Conservation (phyloP, 2,329 filamentous ascomycete genomes). For the Penicillium sp. region DNA sequence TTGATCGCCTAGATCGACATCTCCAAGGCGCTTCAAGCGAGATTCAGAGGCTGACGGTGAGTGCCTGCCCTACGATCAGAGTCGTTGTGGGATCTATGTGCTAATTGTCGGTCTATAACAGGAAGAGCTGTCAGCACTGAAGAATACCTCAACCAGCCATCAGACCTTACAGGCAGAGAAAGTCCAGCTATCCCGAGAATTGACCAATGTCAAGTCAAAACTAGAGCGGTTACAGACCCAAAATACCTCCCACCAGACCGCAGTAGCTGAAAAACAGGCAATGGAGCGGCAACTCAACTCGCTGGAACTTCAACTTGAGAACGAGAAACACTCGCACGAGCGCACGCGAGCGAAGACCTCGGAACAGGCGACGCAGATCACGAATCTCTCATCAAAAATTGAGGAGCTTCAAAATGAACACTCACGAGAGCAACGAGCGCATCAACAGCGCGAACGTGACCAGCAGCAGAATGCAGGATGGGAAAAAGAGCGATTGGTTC, state of each 20-base stretch:
- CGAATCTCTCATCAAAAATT: slow-evolving; percentile 43
- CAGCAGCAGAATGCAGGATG: slow-evolving; percentile 62
- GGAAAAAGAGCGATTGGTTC: slow-evolving; percentile 62
- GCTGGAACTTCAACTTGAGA: slow-evolving; percentile 78
- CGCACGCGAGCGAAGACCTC: slow-evolving; percentile 50
- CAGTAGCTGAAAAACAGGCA: slow-evolving; percentile 76
- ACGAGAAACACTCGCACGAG: slow-evolving; percentile 71
- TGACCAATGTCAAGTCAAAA: slow-evolving; percentile 61
- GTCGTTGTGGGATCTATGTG: background rate
- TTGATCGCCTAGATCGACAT: slow-evolving; percentile 28
- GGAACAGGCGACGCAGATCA: slow-evolving; percentile 43
- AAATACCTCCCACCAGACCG: slow-evolving; percentile 62
- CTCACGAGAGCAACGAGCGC: slow-evolving; percentile 53
- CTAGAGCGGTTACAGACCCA: slow-evolving; percentile 64
- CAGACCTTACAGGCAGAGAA: slow-evolving; percentile 70
- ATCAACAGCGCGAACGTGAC: slow-evolving; percentile 50
- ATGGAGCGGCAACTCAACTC: slow-evolving; percentile 76
- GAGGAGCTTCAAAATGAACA: slow-evolving; percentile 55
- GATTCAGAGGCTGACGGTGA: slow-evolving; percentile 58
- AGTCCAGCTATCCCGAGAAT: slow-evolving; percentile 60
- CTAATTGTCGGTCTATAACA: slow-evolving; percentile 36
- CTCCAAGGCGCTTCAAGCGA: slow-evolving; percentile 56
- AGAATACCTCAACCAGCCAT: slow-evolving; percentile 67
- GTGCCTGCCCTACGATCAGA: slow-evolving; percentile 1
- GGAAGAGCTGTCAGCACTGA: slow-evolving; percentile 72